A percentile compares a stretch with the other conserved stretches of the same genome.
Evolutionary conservation across 768 basidiomycete species (phyloP).

Genomic region (Kwoniella sp.): DNA sequence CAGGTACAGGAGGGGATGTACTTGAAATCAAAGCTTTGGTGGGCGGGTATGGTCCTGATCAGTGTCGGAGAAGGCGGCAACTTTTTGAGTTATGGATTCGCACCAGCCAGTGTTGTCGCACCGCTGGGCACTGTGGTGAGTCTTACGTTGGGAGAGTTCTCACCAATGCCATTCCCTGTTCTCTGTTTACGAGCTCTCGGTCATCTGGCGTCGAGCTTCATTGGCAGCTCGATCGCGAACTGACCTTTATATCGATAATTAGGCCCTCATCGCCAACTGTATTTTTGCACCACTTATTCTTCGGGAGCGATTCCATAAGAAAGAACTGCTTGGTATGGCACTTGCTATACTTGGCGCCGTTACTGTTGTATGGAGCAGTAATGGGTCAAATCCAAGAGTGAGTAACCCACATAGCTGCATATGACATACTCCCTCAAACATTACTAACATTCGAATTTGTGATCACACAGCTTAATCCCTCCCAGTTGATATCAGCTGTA

Average conservation of each 20-base stretch:
- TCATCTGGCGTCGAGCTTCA: too few relatives aligned
- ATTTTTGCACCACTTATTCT: conserved; percentile 82
- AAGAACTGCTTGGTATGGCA: conserved; percentile 59
- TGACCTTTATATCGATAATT: too few relatives aligned
- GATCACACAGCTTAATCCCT: conserved; percentile 11
- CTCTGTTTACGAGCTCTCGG: too few relatives aligned
- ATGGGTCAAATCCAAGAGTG: conserved; percentile 64
- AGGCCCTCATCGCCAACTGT: conserved; percentile 93
- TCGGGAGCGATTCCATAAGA: conserved; percentile 72
- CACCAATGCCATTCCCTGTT: too few relatives aligned
- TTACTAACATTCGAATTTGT: neutral
- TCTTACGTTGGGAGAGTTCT: too few relatives aligned
- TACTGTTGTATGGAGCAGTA: conserved; percentile 85
- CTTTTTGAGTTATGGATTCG: conserved; percentile 64
- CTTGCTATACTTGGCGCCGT: conserved; percentile 85
- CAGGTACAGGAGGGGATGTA: conserved; percentile 61
- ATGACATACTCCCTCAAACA: neutral
- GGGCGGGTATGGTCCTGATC: conserved; percentile 85
- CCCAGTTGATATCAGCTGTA: conserved; percentile 12
- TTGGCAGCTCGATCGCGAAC: too few relatives aligned
- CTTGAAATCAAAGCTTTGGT: conserved; percentile 85
- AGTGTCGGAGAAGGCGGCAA: conserved; percentile 88
- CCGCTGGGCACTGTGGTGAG: conserved; percentile 85
- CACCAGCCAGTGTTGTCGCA: conserved; percentile 66
- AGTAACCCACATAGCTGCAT: too few relatives aligned